Evolutionary conservation across 768 basidiomycete species (phyloP).

Genomic region (Russula vinacea): DNA sequence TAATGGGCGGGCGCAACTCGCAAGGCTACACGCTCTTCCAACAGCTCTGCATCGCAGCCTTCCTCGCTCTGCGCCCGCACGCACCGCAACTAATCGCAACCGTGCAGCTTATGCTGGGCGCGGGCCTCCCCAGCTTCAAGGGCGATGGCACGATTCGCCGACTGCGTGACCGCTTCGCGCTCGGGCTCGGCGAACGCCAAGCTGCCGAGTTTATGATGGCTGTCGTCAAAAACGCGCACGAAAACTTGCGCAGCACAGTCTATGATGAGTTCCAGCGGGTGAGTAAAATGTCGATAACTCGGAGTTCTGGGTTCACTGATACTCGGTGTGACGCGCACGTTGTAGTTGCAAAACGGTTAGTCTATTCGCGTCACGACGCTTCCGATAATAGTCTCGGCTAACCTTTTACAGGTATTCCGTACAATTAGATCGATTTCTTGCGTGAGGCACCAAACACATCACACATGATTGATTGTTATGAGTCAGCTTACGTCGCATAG

Average conservation of each 20-base stretch:
- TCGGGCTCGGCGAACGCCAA: slow-evolving; percentile 78
- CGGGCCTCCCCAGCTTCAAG: slow-evolving; percentile 94
- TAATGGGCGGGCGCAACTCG: slow-evolving; percentile 95
- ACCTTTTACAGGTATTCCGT: slow-evolving; percentile 26
- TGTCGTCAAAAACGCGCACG: slow-evolving; percentile 87
- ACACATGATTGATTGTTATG: background rate
- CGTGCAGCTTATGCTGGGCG: slow-evolving; percentile 90
- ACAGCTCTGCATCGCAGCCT: slow-evolving; percentile 91
- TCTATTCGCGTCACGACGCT: slow-evolving; percentile 1
- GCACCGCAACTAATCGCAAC: slow-evolving; percentile 87
- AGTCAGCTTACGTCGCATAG: background rate
- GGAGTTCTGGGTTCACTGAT: slow-evolving; percentile 9
- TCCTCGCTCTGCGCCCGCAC: slow-evolving; percentile 93
- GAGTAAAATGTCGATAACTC: slow-evolving; percentile 33
- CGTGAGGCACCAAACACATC: too few relatives aligned
- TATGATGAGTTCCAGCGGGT: slow-evolving; percentile 97
- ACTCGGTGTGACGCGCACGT: slow-evolving; percentile 12
- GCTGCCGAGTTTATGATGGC: slow-evolving; percentile 94
- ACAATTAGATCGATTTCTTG: slow-evolving; percentile 9
- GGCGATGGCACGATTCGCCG: slow-evolving; percentile 89
- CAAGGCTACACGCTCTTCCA: slow-evolving; percentile 95
- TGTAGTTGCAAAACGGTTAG: slow-evolving; percentile 50
- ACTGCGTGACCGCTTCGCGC: slow-evolving; percentile 81
- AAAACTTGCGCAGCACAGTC: slow-evolving; percentile 88
- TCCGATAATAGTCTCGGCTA: background rate